Evolutionary conservation across 2,329 filamentous ascomycete genomes (phyloP).

Genomic region (Pestalotiopsis sp.): DNA sequence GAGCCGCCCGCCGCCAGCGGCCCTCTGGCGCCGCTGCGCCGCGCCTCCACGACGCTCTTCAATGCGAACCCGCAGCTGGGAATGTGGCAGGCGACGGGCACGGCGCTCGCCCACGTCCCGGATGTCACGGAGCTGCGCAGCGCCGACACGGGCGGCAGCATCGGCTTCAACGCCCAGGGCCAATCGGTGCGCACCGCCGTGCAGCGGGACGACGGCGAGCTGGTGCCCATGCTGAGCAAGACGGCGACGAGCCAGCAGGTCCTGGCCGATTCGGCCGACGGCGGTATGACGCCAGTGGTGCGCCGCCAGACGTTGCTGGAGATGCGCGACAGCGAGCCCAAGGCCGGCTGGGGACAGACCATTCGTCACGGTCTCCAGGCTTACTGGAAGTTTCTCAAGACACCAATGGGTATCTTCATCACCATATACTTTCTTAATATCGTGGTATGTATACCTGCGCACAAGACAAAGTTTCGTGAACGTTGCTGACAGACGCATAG

Average conservation of each 20-base stretch:
- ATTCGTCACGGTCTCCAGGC: slow-evolving; percentile 27
- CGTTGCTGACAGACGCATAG: neutral
- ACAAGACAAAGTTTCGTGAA: neutral
- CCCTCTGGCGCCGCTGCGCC: slow-evolving; percentile 13
- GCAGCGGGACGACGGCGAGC: slow-evolving; percentile 25
- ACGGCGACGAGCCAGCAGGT: neutral
- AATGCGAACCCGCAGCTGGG: slow-evolving; percentile 32
- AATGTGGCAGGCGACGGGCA: slow-evolving; percentile 33
- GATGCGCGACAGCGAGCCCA: slow-evolving; percentile 20
- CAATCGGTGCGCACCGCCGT: slow-evolving; percentile 29
- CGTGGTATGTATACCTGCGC: slow-evolving; percentile 25
- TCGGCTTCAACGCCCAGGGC: slow-evolving; percentile 31
- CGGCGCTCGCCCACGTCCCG: slow-evolving; percentile 32
- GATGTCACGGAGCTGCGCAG: slow-evolving; percentile 32
- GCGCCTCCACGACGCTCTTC: slow-evolving; percentile 29
- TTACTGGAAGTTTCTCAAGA: slow-evolving; percentile 33
- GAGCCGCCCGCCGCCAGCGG: neutral
- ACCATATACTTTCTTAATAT: slow-evolving; percentile 33
- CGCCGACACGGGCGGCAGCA: slow-evolving; percentile 26
- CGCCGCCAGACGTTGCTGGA: slow-evolving; percentile 20
- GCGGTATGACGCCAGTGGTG: slow-evolving; percentile 17
- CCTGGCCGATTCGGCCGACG: neutral
- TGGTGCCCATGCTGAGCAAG: slow-evolving; percentile 19
- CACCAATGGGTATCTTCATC: slow-evolving; percentile 30
- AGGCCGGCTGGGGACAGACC: slow-evolving; percentile 27